Conservation (phyloP, 73 alveolate genomes). For the Symbiodinium pilosum region DNA sequence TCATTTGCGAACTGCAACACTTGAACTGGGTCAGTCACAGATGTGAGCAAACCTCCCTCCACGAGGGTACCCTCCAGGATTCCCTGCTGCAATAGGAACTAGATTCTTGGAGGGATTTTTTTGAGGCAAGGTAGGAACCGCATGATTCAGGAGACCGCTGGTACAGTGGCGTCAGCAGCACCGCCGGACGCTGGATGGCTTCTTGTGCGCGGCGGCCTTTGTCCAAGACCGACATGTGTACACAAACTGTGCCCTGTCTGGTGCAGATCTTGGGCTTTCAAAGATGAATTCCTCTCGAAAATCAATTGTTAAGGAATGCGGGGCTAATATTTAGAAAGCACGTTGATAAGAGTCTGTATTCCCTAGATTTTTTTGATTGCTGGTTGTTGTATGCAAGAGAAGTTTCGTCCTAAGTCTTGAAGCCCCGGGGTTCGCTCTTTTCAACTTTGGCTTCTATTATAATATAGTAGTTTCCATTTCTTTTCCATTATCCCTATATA, state of each 20-base stretch:
- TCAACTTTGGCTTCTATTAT: too few species aligned
- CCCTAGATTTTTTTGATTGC: not conserved
- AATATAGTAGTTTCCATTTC: too few species aligned
- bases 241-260: slow-evolving; percentile 28
- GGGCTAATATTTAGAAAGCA: not conserved
- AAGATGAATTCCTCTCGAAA: not conserved
- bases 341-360: not conserved
- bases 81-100: too few species aligned
- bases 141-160: slow-evolving; percentile 38
- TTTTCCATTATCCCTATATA: too few species aligned
- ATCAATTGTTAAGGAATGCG: not conserved
- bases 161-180: slow-evolving; percentile 72
- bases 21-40: too few species aligned
- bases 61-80: too few species aligned
- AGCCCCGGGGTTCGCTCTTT: too few species aligned
- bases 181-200: slow-evolving; percentile 74
- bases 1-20: too few species aligned
- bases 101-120: too few species aligned
- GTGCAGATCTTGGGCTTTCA: not conserved
- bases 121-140: not conserved
- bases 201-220: slow-evolving; percentile 78
- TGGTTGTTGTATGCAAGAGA: not conserved
- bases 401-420: too few species aligned
- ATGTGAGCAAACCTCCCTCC: too few species aligned
- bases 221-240: slow-evolving; percentile 62